Evolutionary conservation across 345 rosid species (phyloP), one percentile per base, ranked within the genome.

Genomic region (Eutrema heterophyllum): DNA sequence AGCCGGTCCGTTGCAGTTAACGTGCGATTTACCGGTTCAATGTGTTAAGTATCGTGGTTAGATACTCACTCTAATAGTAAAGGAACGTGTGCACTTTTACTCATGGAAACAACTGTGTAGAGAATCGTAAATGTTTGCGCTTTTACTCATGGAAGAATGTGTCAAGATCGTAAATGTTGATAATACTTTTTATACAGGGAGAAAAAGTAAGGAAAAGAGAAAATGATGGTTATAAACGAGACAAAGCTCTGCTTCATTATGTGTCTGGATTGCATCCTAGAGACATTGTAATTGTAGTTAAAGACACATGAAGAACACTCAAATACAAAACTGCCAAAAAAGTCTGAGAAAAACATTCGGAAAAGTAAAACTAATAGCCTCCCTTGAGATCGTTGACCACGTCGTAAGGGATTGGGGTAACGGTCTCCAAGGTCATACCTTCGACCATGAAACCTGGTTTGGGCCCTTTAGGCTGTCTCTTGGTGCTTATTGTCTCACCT

Each of bases 351-450:
- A 60, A 60, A 67, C n/a, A 56, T 16, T 30, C 63, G 43, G 11
- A 18, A 48, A 29, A 15, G 48, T 4, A 39, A 40, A 64, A 43
- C 79, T 80, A 91, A 49, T 91, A 91, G 52, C 97, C 95, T 8
- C 97, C 97, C 77, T 91, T 91, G 65, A 91, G 92, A 74, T 91
- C 97, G 50, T 91, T 91, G 68, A 88, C 94, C 1, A 91, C 97
- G 67, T 91, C 97, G 67, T 89, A 91, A 0, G 97, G 97, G 38
- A 91, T 89, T 3, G 97, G 91, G 11, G 95, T 91, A 27, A 88
- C 92, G 0, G 92, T 91, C 68, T 91, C 95, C 75, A 89, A 58
- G 12, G 87, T 87, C 30, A 91, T 85, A n/a, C 95, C 91, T 57
- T 86, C 95, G 0, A 91, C 97, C 97, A 86, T 87, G 86, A 91